phyloP scores from a whole-genome alignment of 2,329 filamentous ascomycete genomes.

The Atkinsonella texensis region DNA sequence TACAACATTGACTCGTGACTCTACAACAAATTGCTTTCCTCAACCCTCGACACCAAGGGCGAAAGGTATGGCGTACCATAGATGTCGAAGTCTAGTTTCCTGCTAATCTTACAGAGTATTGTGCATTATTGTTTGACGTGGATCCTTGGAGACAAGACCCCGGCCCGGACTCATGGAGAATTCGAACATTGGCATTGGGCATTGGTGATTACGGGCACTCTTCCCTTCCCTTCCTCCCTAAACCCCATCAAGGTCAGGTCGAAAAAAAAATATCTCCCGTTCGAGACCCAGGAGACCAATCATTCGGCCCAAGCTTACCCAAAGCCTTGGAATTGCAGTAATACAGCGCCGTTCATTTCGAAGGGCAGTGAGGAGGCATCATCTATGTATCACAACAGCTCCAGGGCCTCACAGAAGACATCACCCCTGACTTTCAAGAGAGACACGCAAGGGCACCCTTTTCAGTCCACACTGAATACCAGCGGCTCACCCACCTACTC shows the following conservation, averaged over 20 bases:
- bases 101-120: not conserved
- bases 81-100: constrained; percentile 1
- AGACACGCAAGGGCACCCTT: constrained; percentile 10
- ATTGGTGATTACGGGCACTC: not conserved
- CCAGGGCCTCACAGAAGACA: not conserved
- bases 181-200: not conserved
- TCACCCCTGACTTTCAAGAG: constrained; percentile 7
- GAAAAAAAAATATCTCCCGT: not conserved
- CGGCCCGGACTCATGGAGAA: not conserved
- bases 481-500: constrained; percentile 1
- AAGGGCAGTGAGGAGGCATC: not conserved
- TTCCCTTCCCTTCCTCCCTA: not conserved
- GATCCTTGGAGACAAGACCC: not conserved
- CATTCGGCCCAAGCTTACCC: not conserved
- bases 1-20: constrained; percentile 4
- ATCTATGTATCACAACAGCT: not conserved
- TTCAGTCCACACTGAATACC: not conserved
- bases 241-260: not conserved
- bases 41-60: constrained; percentile 3
- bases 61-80: not conserved
- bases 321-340: not conserved
- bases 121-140: not conserved
- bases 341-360: not conserved
- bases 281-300: not conserved
- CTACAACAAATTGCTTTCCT: not conserved